A percentile compares a stretch with the other conserved stretches of the same genome.
phyloP scores from a whole-genome alignment of 2,329 filamentous ascomycete genomes.

The Paraphoma sp. region DNA sequence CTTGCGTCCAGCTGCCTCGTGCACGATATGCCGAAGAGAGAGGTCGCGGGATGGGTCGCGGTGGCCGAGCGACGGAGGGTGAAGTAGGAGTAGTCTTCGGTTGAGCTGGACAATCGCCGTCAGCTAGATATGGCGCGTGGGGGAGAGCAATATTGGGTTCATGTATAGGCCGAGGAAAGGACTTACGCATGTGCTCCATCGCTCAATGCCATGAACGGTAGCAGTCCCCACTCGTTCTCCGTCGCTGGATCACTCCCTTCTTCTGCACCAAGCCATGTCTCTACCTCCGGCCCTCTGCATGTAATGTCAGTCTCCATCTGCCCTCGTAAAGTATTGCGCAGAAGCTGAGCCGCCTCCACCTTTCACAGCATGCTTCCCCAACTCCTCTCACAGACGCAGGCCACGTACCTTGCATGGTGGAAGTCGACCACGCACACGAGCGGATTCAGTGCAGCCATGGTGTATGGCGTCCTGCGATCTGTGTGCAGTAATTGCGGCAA shows the following conservation, averaged over 20 bases:
- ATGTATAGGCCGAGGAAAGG: not conserved
- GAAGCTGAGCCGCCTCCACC: not conserved
- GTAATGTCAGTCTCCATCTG: constrained; percentile 3
- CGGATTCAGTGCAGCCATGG: constrained; percentile 49
- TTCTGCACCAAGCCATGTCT: constrained; percentile 83
- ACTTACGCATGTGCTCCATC: constrained; percentile 93
- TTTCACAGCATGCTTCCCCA: not conserved
- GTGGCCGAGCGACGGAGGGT: constrained; percentile 72
- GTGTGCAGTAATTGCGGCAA: not conserved
- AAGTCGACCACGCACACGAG: constrained; percentile 61
- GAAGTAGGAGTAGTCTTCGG: constrained; percentile 98
- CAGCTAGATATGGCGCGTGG: not conserved
- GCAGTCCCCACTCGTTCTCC: constrained; percentile 86
- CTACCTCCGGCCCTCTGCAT: constrained; percentile 83
- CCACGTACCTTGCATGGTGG: constrained; percentile 56
- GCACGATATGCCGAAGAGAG: constrained; percentile 94
- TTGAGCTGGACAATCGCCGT: constrained; percentile 63
- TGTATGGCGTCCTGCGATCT: constrained; percentile 19
- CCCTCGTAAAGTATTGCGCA: not conserved
- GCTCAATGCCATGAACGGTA: constrained; percentile 96
- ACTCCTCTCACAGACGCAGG: not conserved
- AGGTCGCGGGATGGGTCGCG: constrained; percentile 66
- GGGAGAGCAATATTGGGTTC: not conserved
- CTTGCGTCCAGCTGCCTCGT: constrained; percentile 88
- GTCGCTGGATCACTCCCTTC: constrained; percentile 78